Evolutionary conservation across 345 rosid species (phyloP), one percentile per base, ranked within the genome.

Genomic region (Aquilaria sinensis): DNA sequence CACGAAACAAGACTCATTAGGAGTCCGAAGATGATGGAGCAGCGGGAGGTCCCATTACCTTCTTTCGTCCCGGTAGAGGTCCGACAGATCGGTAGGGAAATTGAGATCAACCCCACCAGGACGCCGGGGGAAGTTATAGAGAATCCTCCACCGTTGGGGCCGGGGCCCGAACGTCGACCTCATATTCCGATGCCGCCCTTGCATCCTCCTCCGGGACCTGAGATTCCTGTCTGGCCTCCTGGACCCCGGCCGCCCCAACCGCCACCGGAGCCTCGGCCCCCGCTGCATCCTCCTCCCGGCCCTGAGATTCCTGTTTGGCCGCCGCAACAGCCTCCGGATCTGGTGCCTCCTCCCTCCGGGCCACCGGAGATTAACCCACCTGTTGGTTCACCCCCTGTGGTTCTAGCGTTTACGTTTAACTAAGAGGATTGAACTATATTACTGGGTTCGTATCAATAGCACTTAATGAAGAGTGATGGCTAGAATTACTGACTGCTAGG

Each of bases 301-400:
- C 62, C 56, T 33, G 56, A 57, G 55, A 12, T 57, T 12, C 62
- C 57, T 0, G 2, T 33, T n/a, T 6, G 2, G 10, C 56, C 57
- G 4, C 50, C 31, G 31, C 63, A 55, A 14, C 13, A 33, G 48
- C 53, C 43, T 31, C 65, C 54, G 6, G 63, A 54, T 53, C 46
- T 14, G 56, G 61, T 8, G 31, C 65, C 48, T 12, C 15, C 53
- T 13, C 72, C 62, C 3, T 10, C 4, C 11, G 1, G 23, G 7
- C 48, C 5, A 6, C 78, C 69, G 2, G 61, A 67, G 10, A 58
- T 67, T 6, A 31, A 60, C 29, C 73, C 69, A 7, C 61, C 73
- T 1, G 23, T 5, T 9, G 53, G 53, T 50, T 12, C 12, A 3
- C 14, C 53, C 14, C 5, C 23, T 50, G 10, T 50, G 12, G 2